phyloP scores from a whole-genome alignment of 305 asterid genomes.

The Coffea humblotiana region DNA sequence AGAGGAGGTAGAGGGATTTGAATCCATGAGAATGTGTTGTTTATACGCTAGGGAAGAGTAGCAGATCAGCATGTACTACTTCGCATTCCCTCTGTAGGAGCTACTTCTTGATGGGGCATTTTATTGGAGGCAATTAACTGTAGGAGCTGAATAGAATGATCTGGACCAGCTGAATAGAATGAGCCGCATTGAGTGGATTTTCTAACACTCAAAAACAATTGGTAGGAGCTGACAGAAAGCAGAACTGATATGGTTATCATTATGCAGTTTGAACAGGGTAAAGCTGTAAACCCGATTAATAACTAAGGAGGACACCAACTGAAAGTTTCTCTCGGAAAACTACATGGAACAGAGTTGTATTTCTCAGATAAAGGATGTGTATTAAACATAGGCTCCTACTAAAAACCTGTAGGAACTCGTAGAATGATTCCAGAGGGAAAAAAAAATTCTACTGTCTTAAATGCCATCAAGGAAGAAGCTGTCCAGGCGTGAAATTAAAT shows the following conservation, averaged over 20 bases:
- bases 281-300: not conserved
- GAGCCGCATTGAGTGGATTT: not conserved
- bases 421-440: not conserved
- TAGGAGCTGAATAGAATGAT: not conserved
- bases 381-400: not conserved
- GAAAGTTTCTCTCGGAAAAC: not conserved
- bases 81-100: not conserved
- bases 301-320: not conserved
- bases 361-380: not conserved
- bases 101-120: not conserved
- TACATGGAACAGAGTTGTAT: not conserved
- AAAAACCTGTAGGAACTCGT: not conserved
- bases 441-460: not conserved
- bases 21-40: too few species aligned
- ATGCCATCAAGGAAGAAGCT: not conserved
- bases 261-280: not conserved
- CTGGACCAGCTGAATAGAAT: not conserved
- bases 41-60: not conserved
- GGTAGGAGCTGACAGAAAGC: not conserved
- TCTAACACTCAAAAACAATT: not conserved
- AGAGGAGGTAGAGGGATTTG: too few species aligned
- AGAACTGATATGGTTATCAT: not conserved
- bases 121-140: not conserved
- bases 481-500: too few species aligned
- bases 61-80: not conserved